A percentile compares a stretch with the other conserved stretches of the same genome.
phyloP scores from a whole-genome alignment of 371 early-diverging fungal genomes.

The Rhizomucor pusillus region DNA sequence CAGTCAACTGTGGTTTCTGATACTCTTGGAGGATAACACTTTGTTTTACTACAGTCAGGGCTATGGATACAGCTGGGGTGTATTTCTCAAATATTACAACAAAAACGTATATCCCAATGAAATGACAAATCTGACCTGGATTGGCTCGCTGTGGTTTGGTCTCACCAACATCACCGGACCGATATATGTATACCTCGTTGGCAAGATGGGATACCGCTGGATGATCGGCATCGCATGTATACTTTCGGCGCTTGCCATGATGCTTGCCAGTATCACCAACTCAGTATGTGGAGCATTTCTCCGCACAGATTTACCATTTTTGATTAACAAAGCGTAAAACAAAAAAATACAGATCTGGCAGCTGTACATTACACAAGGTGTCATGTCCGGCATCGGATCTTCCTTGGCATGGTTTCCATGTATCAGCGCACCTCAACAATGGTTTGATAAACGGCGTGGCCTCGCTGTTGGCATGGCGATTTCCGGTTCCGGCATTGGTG shows the following conservation, averaged over 20 bases:
- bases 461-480: slow-evolving; percentile 16
- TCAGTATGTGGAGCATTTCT: slow-evolving; percentile 3
- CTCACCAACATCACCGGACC: slow-evolving; percentile 39
- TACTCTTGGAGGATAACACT: background rate
- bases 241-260: slow-evolving; percentile 47
- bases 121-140: slow-evolving; percentile 35
- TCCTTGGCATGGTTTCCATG: slow-evolving; percentile 15
- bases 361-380: slow-evolving; percentile 21
- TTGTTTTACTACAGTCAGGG: slow-evolving; percentile 24
- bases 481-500: slow-evolving; percentile 70
- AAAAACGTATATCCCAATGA: slow-evolving; percentile 25
- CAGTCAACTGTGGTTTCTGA: background rate
- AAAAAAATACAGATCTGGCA: slow-evolving; percentile 20
- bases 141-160: slow-evolving; percentile 38
- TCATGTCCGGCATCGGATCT: slow-evolving; percentile 18
- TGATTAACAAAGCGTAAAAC: background rate
- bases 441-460: slow-evolving; percentile 17
- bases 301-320: background rate
- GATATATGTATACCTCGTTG: slow-evolving; percentile 43
- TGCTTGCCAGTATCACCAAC: slow-evolving; percentile 20
- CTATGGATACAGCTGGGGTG: slow-evolving; percentile 32
- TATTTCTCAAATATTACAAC: slow-evolving; percentile 29
- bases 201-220: slow-evolving; percentile 16
- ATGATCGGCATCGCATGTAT: slow-evolving; percentile 23
- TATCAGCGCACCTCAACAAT: slow-evolving; percentile 12